Evolutionary conservation across 176 grass and related monocot species (phyloP).

Genomic region (Luzula sylvatica): DNA sequence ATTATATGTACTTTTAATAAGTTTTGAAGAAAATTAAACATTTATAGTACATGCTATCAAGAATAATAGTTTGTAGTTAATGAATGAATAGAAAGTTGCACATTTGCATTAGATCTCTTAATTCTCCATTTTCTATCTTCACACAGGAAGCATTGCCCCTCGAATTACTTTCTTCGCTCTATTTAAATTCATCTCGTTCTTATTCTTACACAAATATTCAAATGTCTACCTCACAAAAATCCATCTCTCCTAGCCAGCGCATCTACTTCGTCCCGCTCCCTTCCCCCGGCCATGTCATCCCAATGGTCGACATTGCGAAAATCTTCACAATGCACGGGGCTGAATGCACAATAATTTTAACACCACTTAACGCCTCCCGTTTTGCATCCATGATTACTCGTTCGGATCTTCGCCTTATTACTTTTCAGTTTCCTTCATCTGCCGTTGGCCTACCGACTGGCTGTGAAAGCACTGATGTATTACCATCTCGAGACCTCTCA

Average conservation of each 20-base stretch:
- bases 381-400: not conserved
- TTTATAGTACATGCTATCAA: too few relatives aligned
- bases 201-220: not conserved
- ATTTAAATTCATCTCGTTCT: too few relatives aligned
- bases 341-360: conserved; percentile 5
- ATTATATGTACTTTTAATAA: too few relatives aligned
- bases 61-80: too few relatives aligned
- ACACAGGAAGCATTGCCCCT: too few relatives aligned
- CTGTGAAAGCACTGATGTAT: conserved; percentile 40
- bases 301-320: conserved; percentile 19
- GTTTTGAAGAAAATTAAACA: too few relatives aligned
- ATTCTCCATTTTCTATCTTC: too few relatives aligned
- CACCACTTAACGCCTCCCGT: not conserved
- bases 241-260: not conserved
- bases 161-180: too few relatives aligned
- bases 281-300: conserved; percentile 19
- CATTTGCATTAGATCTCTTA: too few relatives aligned
- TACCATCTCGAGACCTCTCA: conserved; percentile 33
- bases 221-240: not conserved
- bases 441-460: conserved; percentile 23
- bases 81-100: too few relatives aligned
- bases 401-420: not conserved
- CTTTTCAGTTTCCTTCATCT: not conserved
- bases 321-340: conserved; percentile 8
- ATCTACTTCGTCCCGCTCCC: conserved; percentile 10